Conservation (phyloP, 176 grass and related monocot genomes). For the Musa beccarii region DNA sequence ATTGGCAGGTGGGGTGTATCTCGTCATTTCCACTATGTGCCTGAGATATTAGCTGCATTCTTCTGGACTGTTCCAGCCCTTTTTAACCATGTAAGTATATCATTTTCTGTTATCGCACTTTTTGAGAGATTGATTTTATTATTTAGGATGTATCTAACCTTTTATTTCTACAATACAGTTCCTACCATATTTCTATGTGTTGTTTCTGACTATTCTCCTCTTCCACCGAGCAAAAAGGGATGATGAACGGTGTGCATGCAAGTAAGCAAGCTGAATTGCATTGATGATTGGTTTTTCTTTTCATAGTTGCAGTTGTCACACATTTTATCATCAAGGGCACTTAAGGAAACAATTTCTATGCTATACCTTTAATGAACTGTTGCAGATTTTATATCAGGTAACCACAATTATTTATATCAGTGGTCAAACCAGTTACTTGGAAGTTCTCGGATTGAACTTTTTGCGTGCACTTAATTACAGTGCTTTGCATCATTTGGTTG, state of each 20-base stretch:
- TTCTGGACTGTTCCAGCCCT: slow-evolving; percentile 90
- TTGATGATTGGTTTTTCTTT: neutral
- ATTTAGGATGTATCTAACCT: slow-evolving; percentile 8
- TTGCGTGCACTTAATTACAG: neutral
- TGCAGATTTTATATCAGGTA: neutral
- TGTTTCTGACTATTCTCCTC: slow-evolving; percentile 85
- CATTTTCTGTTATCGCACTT: neutral
- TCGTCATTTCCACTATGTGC: slow-evolving; percentile 97
- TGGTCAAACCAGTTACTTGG: neutral
- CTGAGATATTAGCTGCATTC: slow-evolving; percentile 86
- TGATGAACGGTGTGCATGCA: slow-evolving; percentile 87
- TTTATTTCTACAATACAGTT: slow-evolving; percentile 39
- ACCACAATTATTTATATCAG: neutral
- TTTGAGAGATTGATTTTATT: neutral
- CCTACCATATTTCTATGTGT: slow-evolving; percentile 95
- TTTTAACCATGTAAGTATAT: slow-evolving; percentile 62
- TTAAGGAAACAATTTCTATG: neutral
- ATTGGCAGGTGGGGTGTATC: slow-evolving; percentile 83
- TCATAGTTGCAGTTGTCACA: neutral
- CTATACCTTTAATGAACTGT: neutral
- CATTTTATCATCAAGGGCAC: neutral
- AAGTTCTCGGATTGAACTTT: neutral
- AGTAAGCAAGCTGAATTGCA: slow-evolving; percentile 40
- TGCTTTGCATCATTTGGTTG: neutral
- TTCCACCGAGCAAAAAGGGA: slow-evolving; percentile 98